Evolutionary conservation across 2,329 filamentous ascomycete species (phyloP), one percentile per base, ranked within the genome.

Genomic region (Colletotrichum sp.): DNA sequence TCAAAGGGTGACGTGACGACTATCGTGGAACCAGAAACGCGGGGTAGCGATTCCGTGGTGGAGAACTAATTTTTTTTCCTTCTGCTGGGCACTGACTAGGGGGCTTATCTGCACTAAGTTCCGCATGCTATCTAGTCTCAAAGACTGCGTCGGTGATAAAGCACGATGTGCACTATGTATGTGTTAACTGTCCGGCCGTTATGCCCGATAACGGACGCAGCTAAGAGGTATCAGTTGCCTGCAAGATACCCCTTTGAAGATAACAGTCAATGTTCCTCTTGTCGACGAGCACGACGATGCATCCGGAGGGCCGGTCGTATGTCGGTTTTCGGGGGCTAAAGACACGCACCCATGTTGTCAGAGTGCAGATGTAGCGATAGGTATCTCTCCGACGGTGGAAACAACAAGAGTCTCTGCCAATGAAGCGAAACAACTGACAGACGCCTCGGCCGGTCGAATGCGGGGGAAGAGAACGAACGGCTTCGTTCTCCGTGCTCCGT

Each of bases 321-420:
- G 67, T 70, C 67, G 67, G 67, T 70, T 63, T 69, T 70, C 57
- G 55, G 55, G 67, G 57, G 57, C 67, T 16, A 52, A 24, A 69
- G 13, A 39, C n/a, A 59, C 15, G 16, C 66, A 69, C 15, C 52
- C 49, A 59, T 60, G 66, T n/a, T 69, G 52, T 44, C 66, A 60
- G 30, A 69, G 30, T 34, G 49, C 52, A 60, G 15, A 32, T 7
- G 55, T 69, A 70, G 18, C 15, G 36, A 69, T 69, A 34, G 68
- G 55, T 52, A 32, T 63, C 68, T 52, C 32, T 24, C 68, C 28
- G 68, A 63, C 10, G 57, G 26, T 39, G 52, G 52, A 39, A 36
- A 59, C 49, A 21, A 39, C 39, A 12, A 68, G 49, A 26, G 21
- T 28, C 21, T 26, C 52, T 59, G 52, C 66, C 52, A 69, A 69